These are phyloP conservation scores for Leishmania turanica DNA, from an alignment of 208 protist species.

Conservation along the genomic window DNA sequence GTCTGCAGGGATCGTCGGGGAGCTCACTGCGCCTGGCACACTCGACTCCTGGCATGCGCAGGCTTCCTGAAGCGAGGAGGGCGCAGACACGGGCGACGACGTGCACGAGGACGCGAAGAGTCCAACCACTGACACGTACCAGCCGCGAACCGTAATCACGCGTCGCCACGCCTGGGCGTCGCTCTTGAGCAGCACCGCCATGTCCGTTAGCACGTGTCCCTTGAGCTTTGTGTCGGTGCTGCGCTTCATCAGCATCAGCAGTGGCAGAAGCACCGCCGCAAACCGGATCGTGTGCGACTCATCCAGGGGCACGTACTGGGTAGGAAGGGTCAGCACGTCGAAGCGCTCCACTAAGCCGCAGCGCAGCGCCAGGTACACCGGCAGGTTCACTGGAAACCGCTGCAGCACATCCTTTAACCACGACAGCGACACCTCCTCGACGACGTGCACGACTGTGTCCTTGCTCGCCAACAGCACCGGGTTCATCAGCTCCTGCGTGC, in stretches of 20 bases:
- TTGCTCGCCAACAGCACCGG: slow-evolving; percentile 45
- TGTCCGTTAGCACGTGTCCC: slow-evolving; percentile 51
- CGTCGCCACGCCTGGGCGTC: slow-evolving; percentile 65
- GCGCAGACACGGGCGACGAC: background rate
- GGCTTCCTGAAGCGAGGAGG: background rate
- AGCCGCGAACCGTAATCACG: slow-evolving; percentile 59
- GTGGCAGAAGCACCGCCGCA: slow-evolving; percentile 47
- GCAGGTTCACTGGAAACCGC: slow-evolving; percentile 31
- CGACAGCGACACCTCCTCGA: slow-evolving; percentile 64
- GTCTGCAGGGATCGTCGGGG: background rate
- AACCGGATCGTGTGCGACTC: slow-evolving; percentile 53
- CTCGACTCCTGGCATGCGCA: background rate
- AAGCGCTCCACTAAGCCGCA: slow-evolving; percentile 71
- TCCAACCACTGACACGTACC: slow-evolving; percentile 66
- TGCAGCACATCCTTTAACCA: slow-evolving; percentile 67
- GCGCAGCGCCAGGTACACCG: slow-evolving; percentile 69
- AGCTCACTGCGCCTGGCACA: background rate
- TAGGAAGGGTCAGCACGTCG: slow-evolving; percentile 36
- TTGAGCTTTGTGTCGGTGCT: slow-evolving; percentile 45
- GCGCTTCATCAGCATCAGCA: slow-evolving; percentile 65
- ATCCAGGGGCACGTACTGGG: slow-evolving; percentile 34
- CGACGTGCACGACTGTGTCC: slow-evolving; percentile 63
- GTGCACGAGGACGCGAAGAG: slow-evolving; percentile 35
- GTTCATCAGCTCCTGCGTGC: slow-evolving; percentile 83
- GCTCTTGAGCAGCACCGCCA: slow-evolving; percentile 53